Conservation (phyloP, 768 basidiomycete species). For the Kwoniella heveanensis region DNA sequence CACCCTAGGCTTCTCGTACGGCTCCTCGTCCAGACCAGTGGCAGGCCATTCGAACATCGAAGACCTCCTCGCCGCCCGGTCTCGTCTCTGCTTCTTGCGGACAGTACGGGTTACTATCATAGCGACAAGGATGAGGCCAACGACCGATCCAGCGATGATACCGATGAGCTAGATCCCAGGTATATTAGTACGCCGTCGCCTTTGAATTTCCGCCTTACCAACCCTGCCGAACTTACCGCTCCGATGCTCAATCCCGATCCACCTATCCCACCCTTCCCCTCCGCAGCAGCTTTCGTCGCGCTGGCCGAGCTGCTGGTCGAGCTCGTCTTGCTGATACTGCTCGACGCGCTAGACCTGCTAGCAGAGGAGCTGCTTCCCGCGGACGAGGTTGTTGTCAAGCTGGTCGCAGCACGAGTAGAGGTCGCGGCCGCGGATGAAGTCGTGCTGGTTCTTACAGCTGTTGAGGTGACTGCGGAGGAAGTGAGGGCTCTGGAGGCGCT, state of each 20-base stretch:
- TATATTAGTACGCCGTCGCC: too few relatives aligned
- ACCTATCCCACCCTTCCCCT: slow-evolving; percentile 33
- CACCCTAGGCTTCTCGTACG: slow-evolving; percentile 43
- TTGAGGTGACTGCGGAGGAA: slow-evolving; percentile 19
- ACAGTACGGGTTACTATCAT: slow-evolving; percentile 42
- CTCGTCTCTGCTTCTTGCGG: slow-evolving; percentile 34
- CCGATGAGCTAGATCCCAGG: slow-evolving; percentile 37
- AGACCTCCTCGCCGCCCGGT: slow-evolving; percentile 36
- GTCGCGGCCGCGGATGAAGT: slow-evolving; percentile 15
- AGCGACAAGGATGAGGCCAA: slow-evolving; percentile 32
- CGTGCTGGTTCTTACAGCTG: slow-evolving; percentile 17
- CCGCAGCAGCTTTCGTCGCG: slow-evolving; percentile 21
- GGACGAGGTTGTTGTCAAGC: not conserved
- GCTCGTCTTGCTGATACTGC: slow-evolving; percentile 12
- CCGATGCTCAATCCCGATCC: slow-evolving; percentile 38
- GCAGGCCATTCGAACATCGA: slow-evolving; percentile 48
- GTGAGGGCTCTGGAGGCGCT: slow-evolving; percentile 15
- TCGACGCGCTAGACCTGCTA: slow-evolving; percentile 17
- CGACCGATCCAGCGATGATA: slow-evolving; percentile 45
- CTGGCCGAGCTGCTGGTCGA: slow-evolving; percentile 9
- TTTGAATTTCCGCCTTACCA: too few relatives aligned
- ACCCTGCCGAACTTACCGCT: slow-evolving; percentile 47
- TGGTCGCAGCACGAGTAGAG: not conserved
- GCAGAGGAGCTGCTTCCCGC: not conserved
- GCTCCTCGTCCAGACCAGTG: slow-evolving; percentile 41